Conservation (phyloP, 2,329 filamentous ascomycete genomes). For the Fusarium tupiense region DNA sequence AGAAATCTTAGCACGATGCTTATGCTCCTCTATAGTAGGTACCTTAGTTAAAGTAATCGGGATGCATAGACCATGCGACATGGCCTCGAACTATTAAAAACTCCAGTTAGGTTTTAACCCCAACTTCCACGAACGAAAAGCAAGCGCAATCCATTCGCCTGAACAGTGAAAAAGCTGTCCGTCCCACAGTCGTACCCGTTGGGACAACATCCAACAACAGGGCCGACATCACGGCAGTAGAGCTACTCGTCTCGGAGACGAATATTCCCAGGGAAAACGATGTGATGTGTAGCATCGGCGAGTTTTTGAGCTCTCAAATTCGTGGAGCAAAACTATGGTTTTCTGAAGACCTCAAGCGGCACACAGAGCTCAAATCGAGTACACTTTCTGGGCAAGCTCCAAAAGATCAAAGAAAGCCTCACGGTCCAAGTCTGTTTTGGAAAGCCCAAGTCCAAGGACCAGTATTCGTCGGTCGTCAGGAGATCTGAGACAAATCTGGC, state of each 20-base stretch:
- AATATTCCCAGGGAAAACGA: not conserved
- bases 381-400: slow-evolving; percentile 68
- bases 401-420: slow-evolving; percentile 72
- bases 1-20: not conserved
- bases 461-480: slow-evolving; percentile 70
- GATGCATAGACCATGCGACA: not conserved
- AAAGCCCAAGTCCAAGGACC: slow-evolving; percentile 69
- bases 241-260: not conserved
- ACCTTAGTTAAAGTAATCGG: not conserved
- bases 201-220: not conserved
- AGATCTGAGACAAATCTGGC: slow-evolving; percentile 76
- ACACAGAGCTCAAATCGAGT: not conserved
- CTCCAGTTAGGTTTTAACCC: not conserved
- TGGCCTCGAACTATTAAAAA: not conserved
- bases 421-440: slow-evolving; percentile 59
- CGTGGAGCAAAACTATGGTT: not conserved
- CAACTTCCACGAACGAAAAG: not conserved
- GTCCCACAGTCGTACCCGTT: not conserved
- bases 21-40: not conserved
- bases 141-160: not conserved
- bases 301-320: not conserved
- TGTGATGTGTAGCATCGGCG: not conserved
- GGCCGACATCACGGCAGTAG: not conserved
- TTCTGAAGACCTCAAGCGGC: not conserved
- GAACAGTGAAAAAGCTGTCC: not conserved